These are phyloP conservation scores for Eutypella sp. DNA, from an alignment of 2,329 filamentous ascomycete species.

Conservation along the genomic window DNA sequence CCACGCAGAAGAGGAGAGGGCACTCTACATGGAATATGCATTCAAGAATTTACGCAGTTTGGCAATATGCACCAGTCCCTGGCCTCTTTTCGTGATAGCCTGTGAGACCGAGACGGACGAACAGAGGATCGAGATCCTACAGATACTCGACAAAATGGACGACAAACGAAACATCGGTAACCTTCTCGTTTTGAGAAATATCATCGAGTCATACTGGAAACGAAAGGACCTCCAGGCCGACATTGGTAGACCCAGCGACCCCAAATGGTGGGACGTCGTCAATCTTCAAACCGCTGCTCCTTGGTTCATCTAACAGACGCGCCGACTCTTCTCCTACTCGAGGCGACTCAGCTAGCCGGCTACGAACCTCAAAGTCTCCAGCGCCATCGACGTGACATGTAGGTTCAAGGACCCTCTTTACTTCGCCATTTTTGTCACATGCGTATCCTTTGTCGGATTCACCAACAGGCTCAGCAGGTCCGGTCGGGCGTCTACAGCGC, in stretches of 20 bases:
- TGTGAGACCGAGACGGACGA: constrained; percentile 38
- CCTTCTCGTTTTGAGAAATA: constrained; percentile 35
- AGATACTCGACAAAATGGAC: constrained; percentile 37
- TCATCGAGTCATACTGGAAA: constrained; percentile 43
- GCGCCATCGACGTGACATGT: neutral
- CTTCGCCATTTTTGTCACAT: constrained; percentile 11
- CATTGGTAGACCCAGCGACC: constrained; percentile 18
- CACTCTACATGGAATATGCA: constrained; percentile 28
- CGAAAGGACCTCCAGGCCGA: constrained; percentile 36
- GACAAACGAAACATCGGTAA: constrained; percentile 40
- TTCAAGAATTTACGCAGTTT: constrained; percentile 32
- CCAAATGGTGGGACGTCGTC: constrained; percentile 36
- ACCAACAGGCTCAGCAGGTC: constrained; percentile 36
- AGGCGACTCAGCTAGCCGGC: neutral
- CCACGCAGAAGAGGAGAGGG: constrained; percentile 20
- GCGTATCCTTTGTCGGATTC: constrained; percentile 28
- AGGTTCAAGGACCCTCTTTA: neutral
- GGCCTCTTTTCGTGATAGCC: constrained; percentile 43
- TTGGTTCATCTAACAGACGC: constrained; percentile 29
- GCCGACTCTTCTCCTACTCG: neutral
- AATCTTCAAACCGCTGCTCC: constrained; percentile 28
- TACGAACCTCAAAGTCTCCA: constrained; percentile 1
- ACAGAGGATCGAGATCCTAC: constrained; percentile 35
- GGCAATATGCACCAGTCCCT: constrained; percentile 41
- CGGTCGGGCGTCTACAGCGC: constrained; percentile 27